Evolutionary conservation across 2,329 filamentous ascomycete genomes (phyloP), one percentile per base, ranked within the genome.

Genomic region (Aspergillus persii): DNA sequence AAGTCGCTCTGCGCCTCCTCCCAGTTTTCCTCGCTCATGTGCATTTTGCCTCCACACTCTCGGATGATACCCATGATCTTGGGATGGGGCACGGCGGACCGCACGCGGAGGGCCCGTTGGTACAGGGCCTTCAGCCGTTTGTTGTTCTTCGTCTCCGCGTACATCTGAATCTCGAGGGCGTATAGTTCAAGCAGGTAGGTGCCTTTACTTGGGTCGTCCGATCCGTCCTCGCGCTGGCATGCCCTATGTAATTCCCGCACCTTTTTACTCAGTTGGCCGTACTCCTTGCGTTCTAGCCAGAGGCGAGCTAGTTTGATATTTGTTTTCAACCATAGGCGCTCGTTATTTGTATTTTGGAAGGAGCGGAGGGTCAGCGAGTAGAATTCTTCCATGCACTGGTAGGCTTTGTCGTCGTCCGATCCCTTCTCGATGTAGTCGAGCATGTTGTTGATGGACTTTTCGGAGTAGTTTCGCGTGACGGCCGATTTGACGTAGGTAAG

Each of bases 1-100:
- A 99, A 99, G 80, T 98, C 95, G 68, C 88, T 94, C 77, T 98
- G 93, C 1, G 95, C 95, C 71, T 93, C 91, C 74, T 95, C 92
- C 95, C 95, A 99, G 75, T 98, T 98, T 80, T 98, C 95, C 82
- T 99, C 95, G 75, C 91, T 95, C 95, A 99, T 98, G 80, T 98
- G 93, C 95, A 99, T 99, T 82, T 99, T 99, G 68, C 95, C 95
- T 70, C 95, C 95, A 74, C 95, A 99, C 79, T 99, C 95, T 56
- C 94, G 89, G 72, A 99, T 99, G 74, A 99, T 94, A 54, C 95
- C 95, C 92, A 98, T 97, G 74, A 99, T 96, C 79, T 96, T 96
- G 60, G 95, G 95, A 78, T 99, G 95, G 44, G 95, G 94, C 11
- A 99, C 95, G 0, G 95, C 95, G n/a, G 95, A 98, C 62, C 92